A percentile compares a stretch with the other conserved stretches of the same genome.
Evolutionary conservation across 1,284 basidiomycete genomes (phyloP).

Genomic region (Austroboletus sp.): DNA sequence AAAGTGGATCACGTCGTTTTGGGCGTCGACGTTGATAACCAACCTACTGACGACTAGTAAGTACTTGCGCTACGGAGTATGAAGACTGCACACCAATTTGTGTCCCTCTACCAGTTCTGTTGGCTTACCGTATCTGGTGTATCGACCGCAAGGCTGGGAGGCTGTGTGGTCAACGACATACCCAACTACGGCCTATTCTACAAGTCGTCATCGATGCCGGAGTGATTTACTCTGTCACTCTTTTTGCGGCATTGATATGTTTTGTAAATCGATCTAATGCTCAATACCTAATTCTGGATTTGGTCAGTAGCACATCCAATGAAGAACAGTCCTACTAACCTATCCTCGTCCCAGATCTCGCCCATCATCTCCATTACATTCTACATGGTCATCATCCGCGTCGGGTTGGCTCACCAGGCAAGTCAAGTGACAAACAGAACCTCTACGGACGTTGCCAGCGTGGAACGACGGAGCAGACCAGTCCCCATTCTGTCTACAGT

Average conservation of each 20-base stretch:
- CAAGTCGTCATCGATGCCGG: constrained; percentile 23
- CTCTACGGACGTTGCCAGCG: neutral
- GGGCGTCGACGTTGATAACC: constrained; percentile 11
- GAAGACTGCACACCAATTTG: neutral
- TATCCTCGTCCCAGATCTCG: constrained; percentile 5
- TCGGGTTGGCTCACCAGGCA: constrained; percentile 10
- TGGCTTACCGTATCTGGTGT: constrained; percentile 24
- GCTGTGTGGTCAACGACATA: constrained; percentile 5
- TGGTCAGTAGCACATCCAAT: constrained; percentile 10
- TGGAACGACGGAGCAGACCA: constrained; percentile 6
- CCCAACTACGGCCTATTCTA: constrained; percentile 18
- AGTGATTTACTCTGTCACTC: constrained; percentile 19
- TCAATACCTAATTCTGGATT: constrained; percentile 18
- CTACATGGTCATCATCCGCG: constrained; percentile 23
- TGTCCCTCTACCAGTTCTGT: constrained; percentile 7
- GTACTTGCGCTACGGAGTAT: neutral
- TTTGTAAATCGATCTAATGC: constrained; percentile 9
- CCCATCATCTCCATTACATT: constrained; percentile 25
- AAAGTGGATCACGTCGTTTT: constrained; percentile 19
- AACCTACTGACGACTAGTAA: constrained; percentile 21
- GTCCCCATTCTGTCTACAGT: constrained; percentile 4
- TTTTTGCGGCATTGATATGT: constrained; percentile 12
- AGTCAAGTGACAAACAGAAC: neutral
- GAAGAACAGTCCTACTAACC: neutral
- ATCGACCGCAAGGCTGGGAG: constrained; percentile 10